Evolutionary conservation across 2,329 filamentous ascomycete genomes (phyloP), one percentile per base, ranked within the genome.

Genomic region (Xenoacremonium recifei): DNA sequence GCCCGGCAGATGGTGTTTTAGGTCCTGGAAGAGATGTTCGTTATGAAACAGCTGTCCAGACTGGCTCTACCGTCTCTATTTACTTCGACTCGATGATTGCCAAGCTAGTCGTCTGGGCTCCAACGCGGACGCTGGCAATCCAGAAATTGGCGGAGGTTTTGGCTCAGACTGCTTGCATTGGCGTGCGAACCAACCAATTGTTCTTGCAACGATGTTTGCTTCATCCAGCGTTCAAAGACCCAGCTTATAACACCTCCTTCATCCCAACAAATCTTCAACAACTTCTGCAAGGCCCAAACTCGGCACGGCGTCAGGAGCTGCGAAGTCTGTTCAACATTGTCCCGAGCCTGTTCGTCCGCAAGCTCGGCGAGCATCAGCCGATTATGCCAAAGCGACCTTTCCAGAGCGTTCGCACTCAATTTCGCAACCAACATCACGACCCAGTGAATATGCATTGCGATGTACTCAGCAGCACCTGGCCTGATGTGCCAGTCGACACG

Each of bases 161-260:
- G 2, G 52, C 60, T 0, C 44, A 65, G 12, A 68, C 64, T 1
- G 61, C 63, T 15, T 73, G 70, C 39, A 59, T 69, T 38, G 70
- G 69, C 16, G 63, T 71, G 36, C 62, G 67, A 37, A 87, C 84
- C 2, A 87, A 87, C 56, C 85, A 87, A 37, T 81, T 85, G 48
- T 88, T 88, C 55, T 62, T 87, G 34, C 87, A 86, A 61, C 70
- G 73, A 15, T 73, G 85, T 49, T 82, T 82, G 47, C 71, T 74
- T n/a, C 84, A 81, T 49, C 68, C 75, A 0, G 78, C 76, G 47
- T 88, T 87, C 51, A 39, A 32, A 21, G 39, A 37, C 2, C 37
- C 35, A 6, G 31, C 35, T 15, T 50, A 50, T 12, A 82, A 86
- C 54, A 87, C 84, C 0, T 82, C 82, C 2, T 87, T 85, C 54